phyloP scores from a whole-genome alignment of 2,329 filamentous ascomycete species.

The Chrysosporium queenslandicum region DNA sequence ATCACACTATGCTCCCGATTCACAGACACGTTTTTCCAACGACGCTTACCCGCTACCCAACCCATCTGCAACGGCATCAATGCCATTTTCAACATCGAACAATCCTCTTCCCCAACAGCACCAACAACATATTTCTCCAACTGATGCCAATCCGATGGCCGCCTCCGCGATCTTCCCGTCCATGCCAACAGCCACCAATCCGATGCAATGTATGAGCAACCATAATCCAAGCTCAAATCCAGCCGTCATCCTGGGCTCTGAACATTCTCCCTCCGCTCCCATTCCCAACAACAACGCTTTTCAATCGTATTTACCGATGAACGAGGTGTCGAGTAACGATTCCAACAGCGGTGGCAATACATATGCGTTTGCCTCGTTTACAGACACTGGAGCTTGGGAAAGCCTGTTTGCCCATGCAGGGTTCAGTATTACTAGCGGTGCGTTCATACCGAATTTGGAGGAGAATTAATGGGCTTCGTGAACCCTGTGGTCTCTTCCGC shows the following conservation, averaged over 20 bases:
- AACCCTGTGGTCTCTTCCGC: background rate
- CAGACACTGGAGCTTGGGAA: slow-evolving; percentile 18
- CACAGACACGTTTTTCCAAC: background rate
- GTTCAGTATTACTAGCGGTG: slow-evolving; percentile 20
- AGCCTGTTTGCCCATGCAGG: slow-evolving; percentile 20
- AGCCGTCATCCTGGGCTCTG: background rate
- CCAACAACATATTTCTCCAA: background rate
- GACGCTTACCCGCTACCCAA: background rate
- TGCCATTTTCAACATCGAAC: background rate
- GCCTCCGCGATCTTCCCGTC: background rate
- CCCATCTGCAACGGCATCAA: background rate
- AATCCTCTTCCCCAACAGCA: slow-evolving; percentile 1
- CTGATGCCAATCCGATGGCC: background rate
- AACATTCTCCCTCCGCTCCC: background rate
- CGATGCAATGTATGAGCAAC: background rate
- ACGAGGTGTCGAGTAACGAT: background rate
- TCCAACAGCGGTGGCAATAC: background rate
- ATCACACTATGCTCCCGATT: background rate
- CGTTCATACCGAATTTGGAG: slow-evolving; percentile 18
- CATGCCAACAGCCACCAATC: background rate
- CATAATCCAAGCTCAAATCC: background rate
- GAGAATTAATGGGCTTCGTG: background rate
- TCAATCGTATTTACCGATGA: slow-evolving; percentile 2
- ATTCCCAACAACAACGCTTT: background rate
- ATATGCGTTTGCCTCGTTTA: slow-evolving; percentile 15